Evolutionary conservation across 306 rosid genomes (phyloP), one percentile per base, ranked within the genome.

Genomic region (Potentilla sterilis): DNA sequence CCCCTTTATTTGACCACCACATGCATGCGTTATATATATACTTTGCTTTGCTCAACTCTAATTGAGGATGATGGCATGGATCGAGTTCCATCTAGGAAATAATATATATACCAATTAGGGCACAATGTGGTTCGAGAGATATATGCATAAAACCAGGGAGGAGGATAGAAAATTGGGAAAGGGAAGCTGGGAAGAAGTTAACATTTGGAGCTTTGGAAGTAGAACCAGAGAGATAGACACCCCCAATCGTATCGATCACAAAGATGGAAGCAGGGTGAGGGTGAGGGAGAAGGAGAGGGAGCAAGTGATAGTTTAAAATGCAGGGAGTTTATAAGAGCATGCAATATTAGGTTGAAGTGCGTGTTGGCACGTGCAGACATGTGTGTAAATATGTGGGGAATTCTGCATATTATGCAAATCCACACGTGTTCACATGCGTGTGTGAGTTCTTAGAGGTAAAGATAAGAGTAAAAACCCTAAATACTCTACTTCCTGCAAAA

Each of bases 361-460:
- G 86, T 82, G 94, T 86, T 64, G 42, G 90, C 96, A 93, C 97
- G 98, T 93, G 98, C 89, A 77, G 40, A 82, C 91, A 84, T 81
- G 92, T 87, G 93, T 88, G 86, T 78, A 86, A 89, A 87, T 89
- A 80, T 85, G 88, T 86, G 91, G 93, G 90, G 89, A 88, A 87
- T 83, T 77, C 84, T 41, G 86, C 90, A 84, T 66, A 37, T 2
- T 14, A 79, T 83, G 82, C 76, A 81, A 75, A 82, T 66, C 86
- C 89, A 89, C 96, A 90, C 93, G 91, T 93, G 93, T 76, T 41
- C 89, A 89, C 96, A 67, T 85, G 95, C 67, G 13, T 74, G 77
- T 83, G 87, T 75, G 85, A 86, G 91, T 70, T 75, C 77, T 69
- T 44, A 81, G 82, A 59, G 81, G 76, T 51, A 52, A 73, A 73